Percentiles rank a stretch among this genome's conserved stretches.
These are phyloP conservation scores for Polyporus tsugae DNA, from an alignment of 1,284 basidiomycete genomes.

Conservation along the genomic window DNA sequence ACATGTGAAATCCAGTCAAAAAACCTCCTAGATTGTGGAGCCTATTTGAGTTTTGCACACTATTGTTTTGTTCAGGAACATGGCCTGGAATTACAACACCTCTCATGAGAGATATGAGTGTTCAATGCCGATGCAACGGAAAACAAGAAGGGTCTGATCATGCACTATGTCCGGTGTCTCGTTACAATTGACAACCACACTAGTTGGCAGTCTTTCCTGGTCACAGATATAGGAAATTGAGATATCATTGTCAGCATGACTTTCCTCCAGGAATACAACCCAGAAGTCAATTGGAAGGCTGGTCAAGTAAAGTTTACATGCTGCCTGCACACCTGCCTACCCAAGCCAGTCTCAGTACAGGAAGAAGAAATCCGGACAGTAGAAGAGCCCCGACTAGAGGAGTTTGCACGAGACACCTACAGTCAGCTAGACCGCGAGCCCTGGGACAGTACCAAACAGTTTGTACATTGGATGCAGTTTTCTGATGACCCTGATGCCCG, in stretches of 20 bases:
- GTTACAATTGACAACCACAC: too few species aligned
- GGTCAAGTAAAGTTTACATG: conserved; percentile 19
- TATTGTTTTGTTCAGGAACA: too few species aligned
- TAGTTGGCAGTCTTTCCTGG: conserved; percentile 1
- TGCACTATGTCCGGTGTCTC: too few species aligned
- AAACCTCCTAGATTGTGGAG: too few species aligned
- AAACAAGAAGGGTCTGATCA: too few species aligned
- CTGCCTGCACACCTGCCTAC: conserved; percentile 13
- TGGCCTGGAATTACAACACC: too few species aligned
- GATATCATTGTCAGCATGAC: conserved; percentile 14
- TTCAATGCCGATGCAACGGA: too few species aligned
- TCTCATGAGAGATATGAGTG: too few species aligned
- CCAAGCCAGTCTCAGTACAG: conserved; percentile 4
- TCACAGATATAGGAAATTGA: conserved; percentile 10
- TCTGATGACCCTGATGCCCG: background rate
- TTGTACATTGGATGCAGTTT: background rate
- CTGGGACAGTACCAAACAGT: background rate
- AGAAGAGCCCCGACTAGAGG: conserved; percentile 8
- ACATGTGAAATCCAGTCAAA: too few species aligned
- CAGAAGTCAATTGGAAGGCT: conserved; percentile 14
- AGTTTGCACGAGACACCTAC: background rate
- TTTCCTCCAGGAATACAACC: conserved; percentile 12
- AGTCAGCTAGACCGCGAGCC: background rate
- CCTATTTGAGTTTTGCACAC: too few species aligned
- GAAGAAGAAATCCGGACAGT: background rate